Evolutionary conservation across 768 basidiomycete species (phyloP).

Genomic region (Naganishia friedmannii): DNA sequence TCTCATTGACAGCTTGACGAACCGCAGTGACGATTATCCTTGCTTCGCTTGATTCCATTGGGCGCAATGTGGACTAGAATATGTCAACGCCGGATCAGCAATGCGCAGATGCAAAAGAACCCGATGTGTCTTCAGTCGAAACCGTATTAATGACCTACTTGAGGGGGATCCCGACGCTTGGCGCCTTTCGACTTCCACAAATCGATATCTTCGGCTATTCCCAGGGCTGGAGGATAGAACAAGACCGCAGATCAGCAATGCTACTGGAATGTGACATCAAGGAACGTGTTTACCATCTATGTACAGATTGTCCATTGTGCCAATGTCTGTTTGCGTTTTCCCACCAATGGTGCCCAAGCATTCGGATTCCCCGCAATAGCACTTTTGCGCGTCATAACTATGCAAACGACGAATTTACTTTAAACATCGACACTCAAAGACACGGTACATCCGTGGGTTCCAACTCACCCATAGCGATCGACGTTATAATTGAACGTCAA

Average conservation of each 20-base stretch:
- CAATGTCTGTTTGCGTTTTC: conserved; percentile 95
- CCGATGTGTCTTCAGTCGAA: conserved; percentile 47
- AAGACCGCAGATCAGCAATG: no score
- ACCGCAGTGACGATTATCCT: conserved; percentile 89
- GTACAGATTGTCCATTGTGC: conserved; percentile 88
- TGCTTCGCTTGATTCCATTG: conserved; percentile 72
- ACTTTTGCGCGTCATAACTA: conserved; percentile 89
- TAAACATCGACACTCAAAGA: background rate
- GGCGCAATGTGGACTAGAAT: conserved; percentile 69
- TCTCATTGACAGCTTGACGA: conserved; percentile 64
- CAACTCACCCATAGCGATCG: conserved; percentile 88
- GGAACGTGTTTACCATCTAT: conserved; percentile 67
- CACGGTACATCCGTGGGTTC: background rate
- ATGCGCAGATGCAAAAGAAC: no score
- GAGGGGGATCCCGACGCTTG: conserved; percentile 85
- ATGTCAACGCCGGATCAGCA: background rate
- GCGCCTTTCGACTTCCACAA: conserved; percentile 74
- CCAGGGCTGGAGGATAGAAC: conserved; percentile 71
- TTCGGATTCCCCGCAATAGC: conserved; percentile 91
- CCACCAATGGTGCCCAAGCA: conserved; percentile 96
- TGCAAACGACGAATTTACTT: background rate
- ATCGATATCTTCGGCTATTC: conserved; percentile 88
- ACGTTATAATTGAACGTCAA: conserved; percentile 99
- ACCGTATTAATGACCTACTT: conserved; percentile 90
- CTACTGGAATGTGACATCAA: background rate